Evolutionary conservation across 306 rosid species (phyloP).

Genomic region (Betula pendula): DNA sequence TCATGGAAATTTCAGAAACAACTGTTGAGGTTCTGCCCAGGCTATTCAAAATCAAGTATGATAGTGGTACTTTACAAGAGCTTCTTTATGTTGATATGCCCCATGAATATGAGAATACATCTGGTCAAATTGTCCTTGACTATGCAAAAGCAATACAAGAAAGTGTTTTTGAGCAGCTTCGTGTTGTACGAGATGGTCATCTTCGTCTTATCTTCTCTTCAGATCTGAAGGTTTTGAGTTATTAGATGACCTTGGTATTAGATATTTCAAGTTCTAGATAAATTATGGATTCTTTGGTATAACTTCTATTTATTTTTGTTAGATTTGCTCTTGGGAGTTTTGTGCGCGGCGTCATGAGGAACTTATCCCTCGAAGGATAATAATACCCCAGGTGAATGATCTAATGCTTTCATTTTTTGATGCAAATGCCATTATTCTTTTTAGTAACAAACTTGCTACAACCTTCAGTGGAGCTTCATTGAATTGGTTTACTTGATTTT

Average conservation of each 20-base stretch:
- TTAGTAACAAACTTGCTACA: not conserved
- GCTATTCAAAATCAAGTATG: conserved; percentile 93
- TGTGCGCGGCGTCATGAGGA: conserved; percentile 98
- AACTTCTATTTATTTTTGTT: conserved; percentile 16
- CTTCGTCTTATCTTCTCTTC: conserved; percentile 88
- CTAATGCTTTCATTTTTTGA: not conserved
- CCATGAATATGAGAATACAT: conserved; percentile 82
- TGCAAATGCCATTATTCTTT: not conserved
- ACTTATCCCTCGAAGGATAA: conserved; percentile 87
- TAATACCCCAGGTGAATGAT: conserved; percentile 84
- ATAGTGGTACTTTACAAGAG: conserved; percentile 95
- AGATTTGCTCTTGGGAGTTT: conserved; percentile 98
- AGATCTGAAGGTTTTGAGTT: conserved; percentile 66
- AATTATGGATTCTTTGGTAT: conserved; percentile 18
- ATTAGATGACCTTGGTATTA: not conserved
- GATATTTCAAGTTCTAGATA: conserved; percentile 13
- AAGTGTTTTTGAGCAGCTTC: conserved; percentile 97
- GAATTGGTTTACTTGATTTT: not conserved
- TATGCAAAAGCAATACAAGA: conserved; percentile 97
- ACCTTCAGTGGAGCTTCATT: not conserved
- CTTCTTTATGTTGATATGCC: conserved; percentile 98
- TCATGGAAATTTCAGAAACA: conserved; percentile 63
- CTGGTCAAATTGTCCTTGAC: conserved; percentile 94
- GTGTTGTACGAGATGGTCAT: conserved; percentile 97
- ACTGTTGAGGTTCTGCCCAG: conserved; percentile 95